Base-by-base conservation (phyloP, 352 stramenopile species). In the Pythium coloratum region DNA sequence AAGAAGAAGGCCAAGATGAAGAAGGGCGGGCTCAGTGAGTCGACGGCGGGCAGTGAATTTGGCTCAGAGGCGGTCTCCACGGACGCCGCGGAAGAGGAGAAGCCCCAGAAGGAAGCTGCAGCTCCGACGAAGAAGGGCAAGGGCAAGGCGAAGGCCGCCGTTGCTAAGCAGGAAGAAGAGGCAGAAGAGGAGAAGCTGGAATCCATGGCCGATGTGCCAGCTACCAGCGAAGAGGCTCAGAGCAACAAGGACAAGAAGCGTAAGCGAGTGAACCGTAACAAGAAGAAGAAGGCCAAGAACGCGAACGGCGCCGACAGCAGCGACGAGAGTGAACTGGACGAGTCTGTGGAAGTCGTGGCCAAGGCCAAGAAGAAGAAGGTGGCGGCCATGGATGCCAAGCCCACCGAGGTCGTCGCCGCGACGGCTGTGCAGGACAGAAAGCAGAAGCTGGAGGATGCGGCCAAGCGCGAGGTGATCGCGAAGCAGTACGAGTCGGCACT, bases 1-100 rank as follows among this genome's bases (percentile, higher is more conserved):
- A 88, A 89, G 62, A 86, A 82, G 71, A 91, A 91, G 57, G 63
- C 70, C 32, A 90, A 90, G 66, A 77, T 90, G 54, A 89, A 89
- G 66, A 91, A 91, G 46, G 64, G 82, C 62, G 78, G 81, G 2
- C 34, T 82, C 32, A 67, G 62, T 13, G 64, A 75, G 44, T 67
- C 66, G 14, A 47, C 42, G 2, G 66, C 59, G 1, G 55, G 66
- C 6, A 71, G 62, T n/a, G 63, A 69, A 26, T 54, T 64, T 34
- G 63, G 67, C 16, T 66, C 61, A 26, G 67, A 66, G 47, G 47
- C 16, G 2, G 51, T 59, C 14, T 50, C 38, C 32, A 24, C 16
- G 26, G 13, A 16, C 9, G 58, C 13, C 20, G 28, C 12, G 53
- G 40, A 51, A 6, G 28, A 59, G 59, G 78, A n/a, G 55, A 75